Conservation (phyloP, 805 yeast species). For the Tetrapisispora arboricola region DNA sequence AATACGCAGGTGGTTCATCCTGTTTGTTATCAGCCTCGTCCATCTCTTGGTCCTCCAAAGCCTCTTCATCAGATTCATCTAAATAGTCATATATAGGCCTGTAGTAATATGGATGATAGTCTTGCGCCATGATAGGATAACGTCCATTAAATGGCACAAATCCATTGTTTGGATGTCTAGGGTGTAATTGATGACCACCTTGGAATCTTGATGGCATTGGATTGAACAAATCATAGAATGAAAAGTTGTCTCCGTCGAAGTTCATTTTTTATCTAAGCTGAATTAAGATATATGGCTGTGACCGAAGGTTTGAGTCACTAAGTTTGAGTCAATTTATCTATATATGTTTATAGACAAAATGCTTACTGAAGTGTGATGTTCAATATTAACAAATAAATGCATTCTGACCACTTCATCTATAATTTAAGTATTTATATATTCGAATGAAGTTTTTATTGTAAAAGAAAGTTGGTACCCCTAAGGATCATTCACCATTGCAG, state of each 20-base stretch:
- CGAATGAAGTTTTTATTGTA: too few relatives aligned
- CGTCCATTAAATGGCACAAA: neutral
- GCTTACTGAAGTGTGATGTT: too few relatives aligned
- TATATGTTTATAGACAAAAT: too few relatives aligned
- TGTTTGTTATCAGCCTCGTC: neutral
- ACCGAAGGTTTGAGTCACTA: too few relatives aligned
- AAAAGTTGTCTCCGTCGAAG: neutral
- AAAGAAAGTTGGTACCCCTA: too few relatives aligned
- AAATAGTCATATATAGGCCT: conserved; percentile 1
- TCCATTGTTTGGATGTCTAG: neutral
- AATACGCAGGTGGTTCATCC: conserved; percentile 1
- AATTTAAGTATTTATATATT: too few relatives aligned
- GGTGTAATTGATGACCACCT: neutral
- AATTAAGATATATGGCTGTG: too few relatives aligned
- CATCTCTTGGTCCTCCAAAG: neutral
- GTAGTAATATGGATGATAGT: conserved; percentile 1
- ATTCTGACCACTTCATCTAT: too few relatives aligned
- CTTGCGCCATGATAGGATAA: conserved; percentile 17
- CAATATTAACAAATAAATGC: too few relatives aligned
- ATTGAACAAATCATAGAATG: neutral
- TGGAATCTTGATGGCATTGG: neutral
- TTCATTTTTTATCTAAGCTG: neutral
- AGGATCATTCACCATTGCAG: too few relatives aligned
- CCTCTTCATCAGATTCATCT: conserved; percentile 1
- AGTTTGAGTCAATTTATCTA: too few relatives aligned